A percentile compares a stretch with the other conserved stretches of the same genome.
These are phyloP conservation scores for Galerina sulciceps DNA, from an alignment of 768 basidiomycete species.

Conservation along the genomic window DNA sequence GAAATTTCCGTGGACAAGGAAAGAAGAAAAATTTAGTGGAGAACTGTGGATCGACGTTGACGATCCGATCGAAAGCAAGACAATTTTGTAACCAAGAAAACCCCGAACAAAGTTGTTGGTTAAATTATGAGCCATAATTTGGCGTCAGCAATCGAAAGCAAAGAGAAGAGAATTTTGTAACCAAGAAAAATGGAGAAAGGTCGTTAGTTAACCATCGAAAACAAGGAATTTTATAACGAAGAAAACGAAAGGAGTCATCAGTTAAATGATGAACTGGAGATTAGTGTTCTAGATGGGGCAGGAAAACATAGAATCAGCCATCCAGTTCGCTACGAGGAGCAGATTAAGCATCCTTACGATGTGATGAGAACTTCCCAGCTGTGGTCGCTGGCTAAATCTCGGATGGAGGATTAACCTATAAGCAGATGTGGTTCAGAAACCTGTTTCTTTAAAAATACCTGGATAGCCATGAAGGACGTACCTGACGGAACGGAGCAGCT, in stretches of 20 bases:
- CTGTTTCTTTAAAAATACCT: rapidly evolving
- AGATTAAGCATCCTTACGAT: conserved; percentile 49
- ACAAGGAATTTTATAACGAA: neutral
- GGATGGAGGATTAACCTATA: conserved; percentile 57
- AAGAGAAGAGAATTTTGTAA: too few relatives aligned
- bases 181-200: too few relatives aligned
- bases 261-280: conserved; percentile 35
- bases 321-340: neutral
- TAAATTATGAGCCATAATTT: too few relatives aligned
- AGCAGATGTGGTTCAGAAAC: neutral
- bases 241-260: neutral
- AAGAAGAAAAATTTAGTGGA: too few relatives aligned
- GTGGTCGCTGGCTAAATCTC: conserved; percentile 72
- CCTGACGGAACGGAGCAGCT: conserved; percentile 63
- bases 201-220: neutral
- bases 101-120: too few relatives aligned
- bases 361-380: conserved; percentile 73
- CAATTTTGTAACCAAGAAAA: too few relatives aligned
- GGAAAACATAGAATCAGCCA: neutral
- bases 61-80: too few relatives aligned
- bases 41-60: too few relatives aligned
- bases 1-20: too few relatives aligned
- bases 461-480: conserved; percentile 21
- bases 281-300: conserved; percentile 41
- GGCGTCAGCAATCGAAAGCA: too few relatives aligned